Evolutionary conservation across 2,329 filamentous ascomycete genomes (phyloP).

Genomic region (Xylaria sp.): DNA sequence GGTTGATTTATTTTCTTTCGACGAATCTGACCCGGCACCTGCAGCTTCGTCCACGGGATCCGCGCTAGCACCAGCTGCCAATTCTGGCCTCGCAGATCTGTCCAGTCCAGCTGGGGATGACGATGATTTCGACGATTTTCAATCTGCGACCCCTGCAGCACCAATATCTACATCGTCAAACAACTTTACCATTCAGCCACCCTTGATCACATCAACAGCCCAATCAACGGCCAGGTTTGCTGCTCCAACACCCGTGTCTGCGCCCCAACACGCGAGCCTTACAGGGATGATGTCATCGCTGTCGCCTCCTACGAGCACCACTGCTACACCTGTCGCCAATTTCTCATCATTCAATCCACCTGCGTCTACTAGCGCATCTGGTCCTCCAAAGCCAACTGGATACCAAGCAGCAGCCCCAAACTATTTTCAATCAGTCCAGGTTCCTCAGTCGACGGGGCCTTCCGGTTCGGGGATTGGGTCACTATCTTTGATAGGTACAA

Average conservation of each 20-base stretch:
- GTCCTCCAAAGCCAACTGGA: constrained; percentile 64
- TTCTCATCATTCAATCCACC: constrained; percentile 71
- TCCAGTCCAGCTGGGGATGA: constrained; percentile 68
- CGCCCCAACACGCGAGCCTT: constrained; percentile 80
- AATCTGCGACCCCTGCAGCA: constrained; percentile 77
- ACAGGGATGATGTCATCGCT: constrained; percentile 85
- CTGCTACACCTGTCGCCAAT: constrained; percentile 66
- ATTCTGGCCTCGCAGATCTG: constrained; percentile 59
- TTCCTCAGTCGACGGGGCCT: constrained; percentile 50
- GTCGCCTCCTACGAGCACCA: constrained; percentile 73
- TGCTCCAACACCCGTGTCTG: constrained; percentile 86
- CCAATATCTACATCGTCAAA: constrained; percentile 57
- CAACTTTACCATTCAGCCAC: constrained; percentile 56
- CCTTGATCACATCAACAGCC: constrained; percentile 63
- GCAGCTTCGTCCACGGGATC: constrained; percentile 53
- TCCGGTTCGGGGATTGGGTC: constrained; percentile 41
- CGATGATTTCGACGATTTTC: constrained; percentile 98
- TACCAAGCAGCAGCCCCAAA: constrained; percentile 87
- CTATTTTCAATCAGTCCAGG: constrained; percentile 87
- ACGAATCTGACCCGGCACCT: constrained; percentile 70
- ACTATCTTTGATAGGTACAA: constrained; percentile 38
- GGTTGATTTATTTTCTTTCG: constrained; percentile 91
- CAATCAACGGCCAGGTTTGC: constrained; percentile 75
- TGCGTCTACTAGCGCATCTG: constrained; percentile 52
- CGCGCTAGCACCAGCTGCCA: constrained; percentile 58